A percentile compares a stretch with the other conserved stretches of the same genome.
These are phyloP conservation scores for Sporisorium reilianum DNA, from an alignment of 1,284 basidiomycete species.

Conservation along the genomic window DNA sequence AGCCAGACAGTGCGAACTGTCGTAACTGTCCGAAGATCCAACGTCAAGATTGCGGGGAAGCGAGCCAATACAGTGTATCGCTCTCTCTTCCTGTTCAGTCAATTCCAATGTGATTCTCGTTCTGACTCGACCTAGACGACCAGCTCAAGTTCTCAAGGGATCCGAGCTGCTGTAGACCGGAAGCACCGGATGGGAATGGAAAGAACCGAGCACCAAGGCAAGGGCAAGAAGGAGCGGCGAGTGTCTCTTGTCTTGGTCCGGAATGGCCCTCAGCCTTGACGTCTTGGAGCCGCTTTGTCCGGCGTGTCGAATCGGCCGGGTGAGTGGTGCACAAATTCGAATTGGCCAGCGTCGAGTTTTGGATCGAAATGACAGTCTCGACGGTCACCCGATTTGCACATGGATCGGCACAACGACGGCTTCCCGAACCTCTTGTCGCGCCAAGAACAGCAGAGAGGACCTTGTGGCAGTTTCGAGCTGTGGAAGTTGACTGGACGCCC, in stretches of 20 bases:
- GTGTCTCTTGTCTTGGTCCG: conserved; percentile 14
- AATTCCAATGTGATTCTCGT: no score
- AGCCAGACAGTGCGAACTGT: no score
- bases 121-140: conserved; percentile 5
- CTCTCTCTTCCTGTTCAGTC: no score
- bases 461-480: not conserved
- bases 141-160: not conserved
- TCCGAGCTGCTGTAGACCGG: not conserved
- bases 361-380: not conserved
- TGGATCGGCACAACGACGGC: conserved; percentile 5
- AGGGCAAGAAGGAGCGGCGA: not conserved
- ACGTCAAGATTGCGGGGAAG: not conserved
- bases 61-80: no score
- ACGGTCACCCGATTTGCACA: conserved; percentile 3
- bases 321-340: not conserved
- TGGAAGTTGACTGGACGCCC: conserved; percentile 9
- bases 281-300: conserved; percentile 27
- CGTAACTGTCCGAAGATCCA: no score
- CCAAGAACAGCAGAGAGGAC: not conserved
- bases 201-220: conserved; percentile 12
- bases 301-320: conserved; percentile 14
- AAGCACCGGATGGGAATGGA: conserved; percentile 11
- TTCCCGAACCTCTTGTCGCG: not conserved
- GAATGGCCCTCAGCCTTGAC: not conserved
- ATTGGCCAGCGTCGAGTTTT: conserved; percentile 6